Evolutionary conservation across 768 basidiomycete species (phyloP), one percentile per base, ranked within the genome.

Genomic region (Agrocybe pediades): DNA sequence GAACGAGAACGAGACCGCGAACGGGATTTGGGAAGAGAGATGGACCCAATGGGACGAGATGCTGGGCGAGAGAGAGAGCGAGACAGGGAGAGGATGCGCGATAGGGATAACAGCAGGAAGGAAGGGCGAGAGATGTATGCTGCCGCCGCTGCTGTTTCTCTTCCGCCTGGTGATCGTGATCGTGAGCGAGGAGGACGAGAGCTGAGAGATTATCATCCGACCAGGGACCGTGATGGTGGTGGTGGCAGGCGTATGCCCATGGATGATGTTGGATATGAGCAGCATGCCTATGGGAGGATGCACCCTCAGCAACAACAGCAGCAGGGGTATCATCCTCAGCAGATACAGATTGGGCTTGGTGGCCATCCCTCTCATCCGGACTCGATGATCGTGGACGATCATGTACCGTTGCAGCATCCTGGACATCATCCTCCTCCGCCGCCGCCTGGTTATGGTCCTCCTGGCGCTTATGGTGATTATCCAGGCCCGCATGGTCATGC

Each of bases 121-220:
- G 53, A 56, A 20, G 58, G 58, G 13, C 51, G 58, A 9, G 55
- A 59, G 48, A 49, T 56, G 51, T 59, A 59, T 21, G 42, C 42
- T 44, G 42, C 17, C 24, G 41, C 20, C 25, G 42, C 42, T 44
- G 42, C 17, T 33, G 41, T 15, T 25, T 33, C 23, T 20, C 30
- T 46, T 23, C 33, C 29, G 8, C 20, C 27, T 39, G 47, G 49
- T n/a, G 55, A 42, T 16, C 45, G 49, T 19, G 57, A 56, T 15
- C 30, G 54, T 19, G 57, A 54, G 20, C 49, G 49, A n/a, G 51
- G 54, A 17, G 57, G 51, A 20, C 49, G 49, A n/a, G 51, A 52
- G 6, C 33, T 36, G 33, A 49, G 44, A 23, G 46, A 55, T 20
- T 46, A 17, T 19, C 40, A 53, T 17, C 49, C 44, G 24, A 30